Evolutionary conservation across 78 protist genomes (phyloP).

Genomic region (slime mould (Dictyostelium discoideum)): dicty_2.7 NC_007090.3:1082501-1083000

Average conservation of each 20-base stretch:
- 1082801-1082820: no score
- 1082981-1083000: constrained; percentile 84
- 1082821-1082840: no score
- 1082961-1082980: constrained; percentile 84
- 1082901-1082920: constrained; percentile 85
- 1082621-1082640: constrained; percentile 19
- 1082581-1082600: constrained; percentile 11
- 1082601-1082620: constrained; percentile 43
- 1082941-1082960: constrained; percentile 85
- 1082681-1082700: neutral
- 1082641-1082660: constrained; percentile 80
- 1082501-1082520: constrained; percentile 81
- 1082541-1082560: constrained; percentile 76
- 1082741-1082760: no score
- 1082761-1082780: no score
- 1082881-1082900: constrained; percentile 81
- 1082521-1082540: constrained; percentile 78
- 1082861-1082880: constrained; percentile 66
- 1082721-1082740: no score
- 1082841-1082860: constrained; percentile 5
- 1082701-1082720: neutral
- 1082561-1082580: constrained; percentile 23
- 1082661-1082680: constrained; percentile 58
- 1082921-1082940: constrained; percentile 88
- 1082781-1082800: no score